Conservation (phyloP, 345 rosid species). For the Zanthoxylum bungeanum region DNA sequence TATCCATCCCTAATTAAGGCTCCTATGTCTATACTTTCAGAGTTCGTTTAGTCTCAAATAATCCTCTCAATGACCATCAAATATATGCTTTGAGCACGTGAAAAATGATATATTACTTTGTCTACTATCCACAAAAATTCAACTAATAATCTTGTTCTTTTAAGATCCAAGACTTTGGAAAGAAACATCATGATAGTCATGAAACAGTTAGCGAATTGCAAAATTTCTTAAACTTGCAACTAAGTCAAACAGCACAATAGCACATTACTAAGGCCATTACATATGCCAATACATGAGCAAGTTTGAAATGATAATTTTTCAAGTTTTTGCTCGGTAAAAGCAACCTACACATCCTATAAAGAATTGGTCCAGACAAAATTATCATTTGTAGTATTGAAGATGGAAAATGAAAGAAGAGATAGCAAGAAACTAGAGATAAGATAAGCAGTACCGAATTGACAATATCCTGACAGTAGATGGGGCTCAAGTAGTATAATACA, state of each 20-base stretch:
- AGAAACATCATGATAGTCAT: not conserved
- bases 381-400: not conserved
- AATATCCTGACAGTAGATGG: conserved; percentile 93
- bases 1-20: not conserved
- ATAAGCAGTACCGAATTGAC: conserved; percentile 68
- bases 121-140: not conserved
- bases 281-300: not conserved
- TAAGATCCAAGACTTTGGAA: not conserved
- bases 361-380: not conserved
- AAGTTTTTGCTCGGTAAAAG: not conserved
- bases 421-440: conserved; percentile 1
- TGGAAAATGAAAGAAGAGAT: not conserved
- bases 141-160: not conserved
- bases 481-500: conserved; percentile 97
- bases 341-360: not conserved
- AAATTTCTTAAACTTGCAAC: not conserved
- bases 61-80: not conserved
- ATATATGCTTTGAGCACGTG: not conserved
- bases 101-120: not conserved
- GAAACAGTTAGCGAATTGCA: not conserved
- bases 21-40: not conserved
- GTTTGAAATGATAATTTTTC: not conserved
- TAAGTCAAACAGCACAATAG: not conserved
- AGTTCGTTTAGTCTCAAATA: not conserved
- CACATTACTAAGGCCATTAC: not conserved